A percentile compares a stretch with the other conserved stretches of the same genome.
phyloP scores from a whole-genome alignment of 2,329 filamentous ascomycete species.

The Penicillium polonicum region DNA sequence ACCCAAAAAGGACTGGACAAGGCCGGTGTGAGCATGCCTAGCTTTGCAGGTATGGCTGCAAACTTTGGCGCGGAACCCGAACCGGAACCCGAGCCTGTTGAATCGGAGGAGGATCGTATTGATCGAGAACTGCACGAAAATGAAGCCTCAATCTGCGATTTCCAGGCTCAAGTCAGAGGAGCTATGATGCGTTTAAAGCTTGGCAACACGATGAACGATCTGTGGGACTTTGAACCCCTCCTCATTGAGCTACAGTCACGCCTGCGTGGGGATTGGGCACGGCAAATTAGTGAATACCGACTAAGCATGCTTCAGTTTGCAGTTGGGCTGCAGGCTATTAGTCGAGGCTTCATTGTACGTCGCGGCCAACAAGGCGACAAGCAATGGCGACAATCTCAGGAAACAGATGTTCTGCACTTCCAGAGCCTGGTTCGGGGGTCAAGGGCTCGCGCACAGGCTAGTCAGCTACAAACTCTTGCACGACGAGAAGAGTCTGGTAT shows the following conservation, averaged over 20 bases:
- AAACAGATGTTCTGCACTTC: conserved; percentile 70
- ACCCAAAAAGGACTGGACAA: conserved; percentile 97
- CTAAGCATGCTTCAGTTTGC: conserved; percentile 81
- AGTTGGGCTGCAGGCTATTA: conserved; percentile 72
- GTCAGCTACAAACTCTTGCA: conserved; percentile 41
- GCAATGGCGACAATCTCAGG: conserved; percentile 70
- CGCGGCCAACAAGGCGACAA: conserved; percentile 60
- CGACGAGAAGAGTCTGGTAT: conserved; percentile 45
- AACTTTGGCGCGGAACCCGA: conserved; percentile 86
- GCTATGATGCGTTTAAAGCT: conserved; percentile 74
- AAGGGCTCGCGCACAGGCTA: conserved; percentile 44
- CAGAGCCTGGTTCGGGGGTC: conserved; percentile 74
- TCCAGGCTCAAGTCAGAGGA: conserved; percentile 84
- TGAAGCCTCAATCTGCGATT: conserved; percentile 68
- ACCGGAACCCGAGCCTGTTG: conserved; percentile 68
- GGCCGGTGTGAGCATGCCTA: conserved; percentile 91
- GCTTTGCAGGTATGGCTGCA: conserved; percentile 94
- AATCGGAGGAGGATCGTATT: conserved; percentile 87
- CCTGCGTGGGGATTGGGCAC: conserved; percentile 81
- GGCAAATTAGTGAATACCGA: conserved; percentile 79
- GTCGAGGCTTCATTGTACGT: conserved; percentile 73
- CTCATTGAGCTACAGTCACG: conserved; percentile 80
- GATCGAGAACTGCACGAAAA: conserved; percentile 78
- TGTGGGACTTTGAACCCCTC: conserved; percentile 82
- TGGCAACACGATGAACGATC: conserved; percentile 76